phyloP scores from a whole-genome alignment of 176 grass and related monocot species.

The Juncus effusus region DNA sequence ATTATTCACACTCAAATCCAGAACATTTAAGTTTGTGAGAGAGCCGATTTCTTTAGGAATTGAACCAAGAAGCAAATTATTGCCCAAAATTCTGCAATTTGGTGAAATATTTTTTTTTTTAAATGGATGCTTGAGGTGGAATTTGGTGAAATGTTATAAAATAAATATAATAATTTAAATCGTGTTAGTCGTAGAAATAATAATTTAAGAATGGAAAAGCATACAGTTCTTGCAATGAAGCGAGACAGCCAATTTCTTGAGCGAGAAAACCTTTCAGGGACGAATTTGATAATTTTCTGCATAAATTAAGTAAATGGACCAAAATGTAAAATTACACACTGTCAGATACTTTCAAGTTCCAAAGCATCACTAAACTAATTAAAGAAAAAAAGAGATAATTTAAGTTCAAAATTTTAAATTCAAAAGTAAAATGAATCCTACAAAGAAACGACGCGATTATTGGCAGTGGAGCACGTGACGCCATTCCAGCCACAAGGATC shows the following conservation, averaged over 20 bases:
- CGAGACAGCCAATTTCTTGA: conserved; percentile 48
- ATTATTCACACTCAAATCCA: conserved; percentile 62
- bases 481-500: conserved; percentile 63
- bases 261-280: conserved; percentile 66
- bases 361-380: neutral
- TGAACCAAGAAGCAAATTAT: conserved; percentile 49
- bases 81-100: conserved; percentile 49
- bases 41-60: conserved; percentile 59
- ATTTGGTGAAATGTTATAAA: neutral
- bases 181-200: neutral
- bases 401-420: neutral
- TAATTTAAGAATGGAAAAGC: conserved; percentile 13
- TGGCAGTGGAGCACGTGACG: conserved; percentile 43
- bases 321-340: neutral
- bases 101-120: neutral
- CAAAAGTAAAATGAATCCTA: conserved; percentile 34
- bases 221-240: conserved; percentile 63
- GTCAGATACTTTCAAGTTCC: no score
- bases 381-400: neutral
- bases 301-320: conserved; percentile 17
- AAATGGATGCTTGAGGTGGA: neutral
- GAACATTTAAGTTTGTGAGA: conserved; percentile 38
- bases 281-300: conserved; percentile 60
- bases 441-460: conserved; percentile 59
- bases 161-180: neutral